Base-by-base conservation (phyloP, 2,329 filamentous ascomycete species). In the Periconia digitata region DNA sequence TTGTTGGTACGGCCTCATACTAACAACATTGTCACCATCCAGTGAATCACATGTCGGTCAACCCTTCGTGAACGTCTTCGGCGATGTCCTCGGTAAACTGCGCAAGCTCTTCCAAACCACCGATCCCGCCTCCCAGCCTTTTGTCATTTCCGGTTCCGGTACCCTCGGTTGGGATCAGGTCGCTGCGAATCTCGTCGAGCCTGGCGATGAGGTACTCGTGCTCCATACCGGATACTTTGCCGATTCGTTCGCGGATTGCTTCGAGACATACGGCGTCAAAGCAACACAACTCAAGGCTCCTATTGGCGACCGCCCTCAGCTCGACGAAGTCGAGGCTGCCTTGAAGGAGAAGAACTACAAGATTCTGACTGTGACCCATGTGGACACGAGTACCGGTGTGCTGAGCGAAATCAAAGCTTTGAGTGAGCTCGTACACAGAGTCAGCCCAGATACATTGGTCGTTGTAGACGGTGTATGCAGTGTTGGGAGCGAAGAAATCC, bases 81-180 rank as follows among this genome's bases (percentile, higher is more conserved):
- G 92, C 70, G 92, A 99, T 72, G 89, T 90, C 47, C 81, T 99
- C 56, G 82, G 86, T 32, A 85, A 92, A 79, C 83, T 96, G 49
- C 89, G 94, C 72, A 88, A 94, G 76, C 87, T 99, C 63, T 96
- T 99, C 83, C 90, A 96, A 76, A 92, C 90, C 61, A 87, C 85
- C 65, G 83, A 92, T 67, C 80, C 91, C 43, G 74, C 84, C 40
- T 85, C 92, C 22, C 94, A 99, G 73, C 92, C 94, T 35, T 95
- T 96, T 69, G 83, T 97, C 70, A 84, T 99, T 71, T 91, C 90
- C 58, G 94, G 94, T 54, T 96, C 92, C 44, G 94, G 94, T 49
- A 99, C 94, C 17, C 81, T 99, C 7, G 94, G 94, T 52, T 99
- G 94, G 94, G 94, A 99, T 70, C 77, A 97, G 50, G 91, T 97